Conservation (phyloP, 148 eudicot genomes). For the Hydrangea macrophylla region DNA sequence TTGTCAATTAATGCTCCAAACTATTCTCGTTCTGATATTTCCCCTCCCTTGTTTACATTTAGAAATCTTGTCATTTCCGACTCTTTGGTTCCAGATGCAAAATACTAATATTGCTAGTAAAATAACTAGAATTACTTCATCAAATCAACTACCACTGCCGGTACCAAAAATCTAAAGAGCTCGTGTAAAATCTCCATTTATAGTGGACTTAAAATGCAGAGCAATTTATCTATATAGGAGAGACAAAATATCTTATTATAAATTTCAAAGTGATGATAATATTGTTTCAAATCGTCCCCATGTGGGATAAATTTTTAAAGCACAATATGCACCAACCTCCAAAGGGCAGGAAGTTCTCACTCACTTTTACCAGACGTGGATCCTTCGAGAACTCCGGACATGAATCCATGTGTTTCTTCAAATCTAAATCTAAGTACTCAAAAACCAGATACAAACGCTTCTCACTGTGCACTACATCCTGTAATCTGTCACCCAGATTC, state of each 20-base stretch:
- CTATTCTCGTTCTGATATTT: neutral
- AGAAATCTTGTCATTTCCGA: too few species aligned
- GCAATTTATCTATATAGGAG: neutral
- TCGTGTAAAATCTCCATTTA: neutral
- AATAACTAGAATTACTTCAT: neutral
- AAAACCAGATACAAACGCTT: conserved; percentile 91
- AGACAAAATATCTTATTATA: neutral
- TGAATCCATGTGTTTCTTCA: conserved; percentile 98
- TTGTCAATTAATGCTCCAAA: neutral
- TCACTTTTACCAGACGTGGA: conserved; percentile 76
- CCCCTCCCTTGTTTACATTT: too few species aligned
- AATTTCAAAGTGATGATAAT: neutral
- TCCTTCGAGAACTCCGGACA: conserved; percentile 87
- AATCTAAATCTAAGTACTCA: conserved; percentile 93
- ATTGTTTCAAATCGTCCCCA: too few species aligned
- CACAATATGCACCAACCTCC: conserved; percentile 6
- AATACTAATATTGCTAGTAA: neutral
- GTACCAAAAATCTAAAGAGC: neutral
- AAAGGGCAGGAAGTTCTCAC: conserved; percentile 29
- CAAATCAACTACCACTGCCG: neutral
- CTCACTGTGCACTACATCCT: conserved; percentile 97
- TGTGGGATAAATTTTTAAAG: neutral
- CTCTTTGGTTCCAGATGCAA: neutral
- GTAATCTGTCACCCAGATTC: conserved; percentile 54
- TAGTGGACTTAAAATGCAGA: neutral